Base-by-base conservation (phyloP, 768 basidiomycete species). In the Serendipita sp. region DNA sequence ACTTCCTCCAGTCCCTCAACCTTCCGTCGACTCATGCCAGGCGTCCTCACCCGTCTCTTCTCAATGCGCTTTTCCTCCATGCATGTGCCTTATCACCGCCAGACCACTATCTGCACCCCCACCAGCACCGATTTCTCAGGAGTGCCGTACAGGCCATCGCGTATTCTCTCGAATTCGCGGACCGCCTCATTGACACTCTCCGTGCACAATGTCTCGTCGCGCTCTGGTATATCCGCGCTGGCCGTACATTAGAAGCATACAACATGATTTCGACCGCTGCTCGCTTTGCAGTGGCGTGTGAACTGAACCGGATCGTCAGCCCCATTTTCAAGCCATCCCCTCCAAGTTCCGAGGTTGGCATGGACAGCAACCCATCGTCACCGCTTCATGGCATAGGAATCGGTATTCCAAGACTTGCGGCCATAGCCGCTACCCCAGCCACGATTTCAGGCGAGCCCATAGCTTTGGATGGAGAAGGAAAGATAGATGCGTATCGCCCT, bases 51-150 rank as follows among this genome's bases (percentile, higher is more conserved):
- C 84, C 89, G 7, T 82, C 80, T 64, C 78, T 82, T 36, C 82
- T 89, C 78, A 88, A 89, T 70, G 80, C 88, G 67, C 85, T 90
- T 70, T 91, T 84, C 71, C 81, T 90, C 4, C 89, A 88, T 85
- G 85, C 87, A 1, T 90, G 88, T 72, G 88, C 85, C 71, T 79
- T 90, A 45, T 88, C 89, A 8, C 79, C 86, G 23, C 84, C 87
- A 60, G 56, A 60, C 4, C 85, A 83, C 44, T 79, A 82, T 3
- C 76, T 90, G 11, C 81, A 81, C 68, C 81, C 84, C 63, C 85
- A 89, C 70, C 88, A 76, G 44, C 78, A 81, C 3, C 73, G 76
- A 4, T 76, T 85, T 60, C 82, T 91, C 65, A 76, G 74, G 8
- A 80, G 81, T 41, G 75, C 79, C 1, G 76, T 83, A 60, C 78